These are phyloP conservation scores for Fusarium foetens DNA, from an alignment of 2,329 filamentous ascomycete genomes.

Conservation along the genomic window DNA sequence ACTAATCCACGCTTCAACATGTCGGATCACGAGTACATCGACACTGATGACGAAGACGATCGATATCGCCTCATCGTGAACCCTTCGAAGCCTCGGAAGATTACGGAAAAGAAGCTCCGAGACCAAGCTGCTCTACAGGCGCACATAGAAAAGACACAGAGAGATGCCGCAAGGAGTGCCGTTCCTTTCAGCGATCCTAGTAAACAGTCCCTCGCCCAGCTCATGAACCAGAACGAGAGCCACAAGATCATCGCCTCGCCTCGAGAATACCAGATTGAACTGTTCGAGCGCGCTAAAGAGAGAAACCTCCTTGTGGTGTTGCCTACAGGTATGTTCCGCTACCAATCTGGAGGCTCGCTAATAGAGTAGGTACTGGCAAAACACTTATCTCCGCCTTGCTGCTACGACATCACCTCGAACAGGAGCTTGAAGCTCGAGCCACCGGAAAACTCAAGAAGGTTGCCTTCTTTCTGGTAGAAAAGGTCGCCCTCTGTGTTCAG, in stretches of 20 bases:
- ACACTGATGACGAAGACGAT: slow-evolving; percentile 42
- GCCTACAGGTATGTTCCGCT: slow-evolving; percentile 73
- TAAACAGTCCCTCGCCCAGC: slow-evolving; percentile 46
- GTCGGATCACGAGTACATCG: slow-evolving; percentile 21
- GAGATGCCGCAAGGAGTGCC: slow-evolving; percentile 47
- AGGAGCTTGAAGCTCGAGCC: slow-evolving; percentile 78
- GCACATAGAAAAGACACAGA: slow-evolving; percentile 52
- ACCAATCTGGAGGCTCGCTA: not conserved
- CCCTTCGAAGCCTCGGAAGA: slow-evolving; percentile 48
- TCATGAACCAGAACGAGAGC: slow-evolving; percentile 52
- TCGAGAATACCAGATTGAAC: slow-evolving; percentile 89
- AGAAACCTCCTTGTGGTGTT: slow-evolving; percentile 93
- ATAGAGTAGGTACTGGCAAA: slow-evolving; percentile 81
- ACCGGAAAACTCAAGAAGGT: slow-evolving; percentile 69
- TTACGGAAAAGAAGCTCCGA: slow-evolving; percentile 59
- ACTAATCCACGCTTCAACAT: not conserved
- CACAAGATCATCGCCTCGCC: slow-evolving; percentile 77
- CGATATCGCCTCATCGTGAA: slow-evolving; percentile 46
- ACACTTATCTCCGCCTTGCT: slow-evolving; percentile 94
- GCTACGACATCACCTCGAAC: slow-evolving; percentile 77
- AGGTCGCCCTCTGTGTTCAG: slow-evolving; percentile 89
- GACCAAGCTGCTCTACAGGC: slow-evolving; percentile 63
- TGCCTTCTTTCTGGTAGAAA: slow-evolving; percentile 91
- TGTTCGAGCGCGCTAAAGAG: slow-evolving; percentile 87
- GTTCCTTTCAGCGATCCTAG: slow-evolving; percentile 44